Evolutionary conservation across 2,329 filamentous ascomycete genomes (phyloP), one percentile per base, ranked within the genome.

Genomic region (Alternaria sp.): DNA sequence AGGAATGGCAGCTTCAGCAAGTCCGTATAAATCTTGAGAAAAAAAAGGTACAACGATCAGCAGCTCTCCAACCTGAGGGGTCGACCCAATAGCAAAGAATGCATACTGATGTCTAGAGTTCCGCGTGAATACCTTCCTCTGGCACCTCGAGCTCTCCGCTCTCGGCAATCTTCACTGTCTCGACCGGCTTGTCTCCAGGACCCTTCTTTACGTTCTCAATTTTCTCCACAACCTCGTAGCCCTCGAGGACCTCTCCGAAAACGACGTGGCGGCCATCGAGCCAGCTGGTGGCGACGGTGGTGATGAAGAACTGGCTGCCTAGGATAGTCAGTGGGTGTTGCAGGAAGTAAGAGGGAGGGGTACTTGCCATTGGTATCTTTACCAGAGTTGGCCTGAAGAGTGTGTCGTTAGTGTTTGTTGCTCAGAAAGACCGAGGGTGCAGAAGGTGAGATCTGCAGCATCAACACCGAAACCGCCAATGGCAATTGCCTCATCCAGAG

Each of bases 111-210:
- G 81, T 83, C 86, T 90, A 95, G 80, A 95, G 90, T 82, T 95
- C 91, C 82, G 89, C 86, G 82, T 93, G 90, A 84, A 92, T 94
- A 95, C 92, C 92, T 95, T 95, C 92, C 84, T 87, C 83, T 78
- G 91, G 90, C 68, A 93, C 89, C 78, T 89, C 85, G 71, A 95
- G 83, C 84, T 94, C 91, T 79, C 92, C 92, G 80, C 90, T 92
- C 86, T 93, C 91, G 77, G 79, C 85, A 74, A 96, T 92, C 84
- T 88, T 93, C 80, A 95, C 83, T 21, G 83, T 76, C 80, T 88
- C 80, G 62, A 77, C 76, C 28, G 92, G 92, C 81, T 87, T 90
- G 82, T 93, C 90, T 69, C 86, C 85, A 42, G 82, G 70, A 64
- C 77, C 79, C 77, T 90, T 94, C 74, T 85, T 79, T 67, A 84